Conservation (phyloP, 352 stramenopile species). For the Pythium dissotocum region DNA sequence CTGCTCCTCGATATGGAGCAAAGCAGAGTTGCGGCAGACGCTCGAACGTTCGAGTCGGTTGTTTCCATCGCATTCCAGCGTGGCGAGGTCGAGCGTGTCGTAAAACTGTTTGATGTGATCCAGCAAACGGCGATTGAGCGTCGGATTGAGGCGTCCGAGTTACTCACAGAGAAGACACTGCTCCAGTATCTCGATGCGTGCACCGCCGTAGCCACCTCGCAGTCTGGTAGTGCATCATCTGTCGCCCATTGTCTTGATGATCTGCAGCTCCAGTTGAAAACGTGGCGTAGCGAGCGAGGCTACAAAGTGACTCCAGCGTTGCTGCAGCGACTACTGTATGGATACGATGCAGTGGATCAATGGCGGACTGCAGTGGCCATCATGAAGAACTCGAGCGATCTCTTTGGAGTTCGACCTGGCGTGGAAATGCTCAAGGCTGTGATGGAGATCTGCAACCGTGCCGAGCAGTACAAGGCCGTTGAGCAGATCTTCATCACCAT, state of each 20-base stretch:
- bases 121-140: not conserved
- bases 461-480: conserved; percentile 46
- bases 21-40: conserved; percentile 4
- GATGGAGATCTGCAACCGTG: conserved; percentile 71
- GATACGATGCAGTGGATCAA: conserved; percentile 43
- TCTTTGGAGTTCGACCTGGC: conserved; percentile 47
- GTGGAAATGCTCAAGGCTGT: conserved; percentile 52
- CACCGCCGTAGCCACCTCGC: not conserved
- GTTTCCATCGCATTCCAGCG: conserved; percentile 12
- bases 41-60: conserved; percentile 9
- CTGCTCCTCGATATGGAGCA: conserved; percentile 14
- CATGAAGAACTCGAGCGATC: conserved; percentile 41
- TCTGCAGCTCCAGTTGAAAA: conserved; percentile 35
- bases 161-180: conserved; percentile 19
- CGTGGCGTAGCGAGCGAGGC: conserved; percentile 34
- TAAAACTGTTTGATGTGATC: conserved; percentile 20
- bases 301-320: conserved; percentile 29
- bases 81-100: conserved; percentile 11
- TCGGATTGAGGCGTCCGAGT: conserved; percentile 2
- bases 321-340: conserved; percentile 48
- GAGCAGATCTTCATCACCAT: conserved; percentile 74
- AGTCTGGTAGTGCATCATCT: not conserved
- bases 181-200: conserved; percentile 22
- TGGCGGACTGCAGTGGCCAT: conserved; percentile 53
- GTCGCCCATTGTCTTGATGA: conserved; percentile 25